phyloP scores from a whole-genome alignment of 768 basidiomycete genomes.

The Mycena leptocephala region DNA sequence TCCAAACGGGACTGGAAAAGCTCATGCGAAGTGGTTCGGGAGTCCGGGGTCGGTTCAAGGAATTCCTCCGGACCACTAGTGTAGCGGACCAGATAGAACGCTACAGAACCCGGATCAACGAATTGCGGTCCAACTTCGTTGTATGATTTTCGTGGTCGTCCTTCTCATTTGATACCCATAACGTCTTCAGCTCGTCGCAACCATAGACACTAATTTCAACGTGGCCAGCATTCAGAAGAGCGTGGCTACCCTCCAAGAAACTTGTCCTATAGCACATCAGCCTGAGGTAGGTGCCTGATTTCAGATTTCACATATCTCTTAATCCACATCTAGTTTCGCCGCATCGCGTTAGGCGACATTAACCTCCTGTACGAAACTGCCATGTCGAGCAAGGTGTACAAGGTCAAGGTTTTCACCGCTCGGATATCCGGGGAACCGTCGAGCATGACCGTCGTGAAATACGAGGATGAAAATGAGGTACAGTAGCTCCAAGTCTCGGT shows the following conservation, averaged over 20 bases:
- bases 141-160: neutral
- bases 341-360: conserved; percentile 9
- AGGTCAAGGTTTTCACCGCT: conserved; percentile 9
- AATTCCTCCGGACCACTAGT: neutral
- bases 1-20: neutral
- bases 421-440: neutral
- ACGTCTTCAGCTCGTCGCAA: neutral
- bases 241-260: neutral
- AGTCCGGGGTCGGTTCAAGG: neutral
- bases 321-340: neutral
- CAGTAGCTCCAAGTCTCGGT: neutral
- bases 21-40: neutral
- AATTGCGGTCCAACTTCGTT: neutral
- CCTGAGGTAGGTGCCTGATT: too few relatives aligned
- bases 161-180: too few relatives aligned
- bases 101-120: neutral
- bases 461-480: neutral
- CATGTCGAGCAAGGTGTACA: neutral
- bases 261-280: neutral
- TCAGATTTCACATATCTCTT: neutral
- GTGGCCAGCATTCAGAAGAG: neutral
- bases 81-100: neutral
- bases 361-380: conserved; percentile 15
- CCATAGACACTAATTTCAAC: neutral
- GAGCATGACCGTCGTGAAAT: conserved; percentile 1